These are phyloP conservation scores for Mucor saturninus DNA, from an alignment of 371 early-diverging fungal genomes.

Conservation along the genomic window DNA sequence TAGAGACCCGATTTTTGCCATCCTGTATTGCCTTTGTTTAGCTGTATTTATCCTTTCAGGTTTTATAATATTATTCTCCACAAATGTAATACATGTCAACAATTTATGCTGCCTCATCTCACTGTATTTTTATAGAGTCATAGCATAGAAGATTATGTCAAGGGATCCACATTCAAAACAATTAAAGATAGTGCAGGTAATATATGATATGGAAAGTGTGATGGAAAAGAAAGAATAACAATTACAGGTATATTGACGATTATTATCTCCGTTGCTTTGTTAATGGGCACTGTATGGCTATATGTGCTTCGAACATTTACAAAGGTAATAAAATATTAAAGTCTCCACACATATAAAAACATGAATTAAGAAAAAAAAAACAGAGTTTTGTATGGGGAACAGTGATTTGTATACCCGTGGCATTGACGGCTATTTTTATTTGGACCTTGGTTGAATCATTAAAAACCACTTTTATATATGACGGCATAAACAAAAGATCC, in stretches of 20 bases:
- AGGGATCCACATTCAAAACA: slow-evolving; percentile 54
- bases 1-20: slow-evolving; percentile 62
- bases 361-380: neutral
- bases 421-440: slow-evolving; percentile 58
- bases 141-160: slow-evolving; percentile 44
- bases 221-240: neutral
- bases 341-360: neutral
- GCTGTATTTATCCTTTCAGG: slow-evolving; percentile 50
- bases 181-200: slow-evolving; percentile 65
- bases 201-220: neutral
- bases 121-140: slow-evolving; percentile 28
- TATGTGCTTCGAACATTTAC: slow-evolving; percentile 57
- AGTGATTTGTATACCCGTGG: slow-evolving; percentile 58
- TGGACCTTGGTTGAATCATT: slow-evolving; percentile 61
- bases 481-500: slow-evolving; percentile 26
- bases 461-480: slow-evolving; percentile 43
- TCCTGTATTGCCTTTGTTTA: slow-evolving; percentile 47
- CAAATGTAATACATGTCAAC: too few relatives aligned
- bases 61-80: slow-evolving; percentile 53
- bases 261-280: slow-evolving; percentile 51
- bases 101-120: neutral
- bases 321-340: slow-evolving; percentile 46
- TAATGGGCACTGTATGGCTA: slow-evolving; percentile 60
- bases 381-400: slow-evolving; percentile 71
- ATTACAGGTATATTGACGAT: slow-evolving; percentile 48